Evolutionary conservation across 176 grass and related monocot genomes (phyloP).

Genomic region (Tillandsia leiboldiana): DNA sequence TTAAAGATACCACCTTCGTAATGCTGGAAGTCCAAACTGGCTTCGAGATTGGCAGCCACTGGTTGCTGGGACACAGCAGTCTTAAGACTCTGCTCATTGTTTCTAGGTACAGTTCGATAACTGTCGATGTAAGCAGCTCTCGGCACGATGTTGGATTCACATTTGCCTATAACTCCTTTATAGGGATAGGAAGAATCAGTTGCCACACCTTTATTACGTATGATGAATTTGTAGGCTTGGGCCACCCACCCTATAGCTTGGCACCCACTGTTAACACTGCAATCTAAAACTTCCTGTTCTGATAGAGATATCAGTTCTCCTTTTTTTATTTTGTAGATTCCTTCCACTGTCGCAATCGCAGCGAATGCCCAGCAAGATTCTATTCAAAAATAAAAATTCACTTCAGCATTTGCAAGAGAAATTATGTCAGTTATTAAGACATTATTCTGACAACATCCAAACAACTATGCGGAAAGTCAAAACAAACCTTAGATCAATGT

Average conservation of each 20-base stretch:
- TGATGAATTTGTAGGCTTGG: conserved; percentile 26
- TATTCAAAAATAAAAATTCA: not conserved
- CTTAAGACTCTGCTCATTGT: conserved; percentile 23
- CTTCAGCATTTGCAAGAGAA: no score
- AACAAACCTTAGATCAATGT: no score
- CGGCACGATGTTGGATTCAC: conserved; percentile 2
- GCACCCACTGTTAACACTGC: conserved; percentile 25
- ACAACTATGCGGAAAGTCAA: no score
- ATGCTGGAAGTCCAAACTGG: conserved; percentile 24
- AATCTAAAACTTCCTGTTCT: conserved; percentile 35
- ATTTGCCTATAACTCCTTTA: conserved; percentile 17
- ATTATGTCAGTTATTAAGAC: no score
- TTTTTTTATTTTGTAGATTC: conserved; percentile 38
- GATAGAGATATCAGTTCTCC: conserved; percentile 27
- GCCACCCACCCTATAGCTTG: conserved; percentile 7
- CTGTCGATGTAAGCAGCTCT: conserved; percentile 1
- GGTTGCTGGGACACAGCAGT: conserved; percentile 35
- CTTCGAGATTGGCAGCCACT: conserved; percentile 30
- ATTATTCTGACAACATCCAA: no score
- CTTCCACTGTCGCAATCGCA: conserved; percentile 28
- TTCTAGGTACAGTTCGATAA: not conserved
- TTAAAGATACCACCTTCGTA: conserved; percentile 34
- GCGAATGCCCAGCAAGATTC: conserved; percentile 39
- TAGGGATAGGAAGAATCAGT: conserved; percentile 26
- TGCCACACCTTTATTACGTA: conserved; percentile 20